Percentiles rank a stretch among this genome's conserved stretches.
Evolutionary conservation across 331 rosid species (phyloP).

Genomic region (Cydonia oblonga): DNA sequence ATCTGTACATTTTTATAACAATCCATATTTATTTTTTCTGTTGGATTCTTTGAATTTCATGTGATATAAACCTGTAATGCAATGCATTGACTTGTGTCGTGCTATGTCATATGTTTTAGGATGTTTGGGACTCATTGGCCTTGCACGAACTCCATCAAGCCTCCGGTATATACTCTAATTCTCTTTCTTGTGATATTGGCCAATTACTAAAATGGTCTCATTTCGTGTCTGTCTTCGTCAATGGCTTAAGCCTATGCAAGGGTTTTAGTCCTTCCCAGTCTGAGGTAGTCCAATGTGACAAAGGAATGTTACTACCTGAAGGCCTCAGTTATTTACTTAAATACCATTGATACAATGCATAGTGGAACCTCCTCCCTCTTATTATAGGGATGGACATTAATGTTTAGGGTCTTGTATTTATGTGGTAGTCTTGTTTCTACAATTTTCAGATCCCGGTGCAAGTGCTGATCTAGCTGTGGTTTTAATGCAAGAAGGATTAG

Average conservation of each 20-base stretch:
- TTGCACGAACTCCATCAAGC: constrained; percentile 77
- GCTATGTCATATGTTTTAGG: constrained; percentile 25
- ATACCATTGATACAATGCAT: background rate
- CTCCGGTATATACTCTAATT: constrained; percentile 37
- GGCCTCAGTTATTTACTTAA: background rate
- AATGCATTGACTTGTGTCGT: background rate
- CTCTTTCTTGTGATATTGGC: background rate
- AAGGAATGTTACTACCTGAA: background rate
- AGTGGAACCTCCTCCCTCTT: background rate
- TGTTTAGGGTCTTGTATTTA: background rate
- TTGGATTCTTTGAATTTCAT: background rate
- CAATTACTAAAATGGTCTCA: background rate
- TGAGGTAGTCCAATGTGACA: background rate
- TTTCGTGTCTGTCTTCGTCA: background rate
- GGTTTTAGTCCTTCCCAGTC: background rate
- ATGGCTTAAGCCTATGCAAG: background rate
- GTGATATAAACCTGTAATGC: background rate
- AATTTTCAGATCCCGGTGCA: constrained; percentile 70
- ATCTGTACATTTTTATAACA: background rate
- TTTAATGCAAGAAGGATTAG: constrained; percentile 98
- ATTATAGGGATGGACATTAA: background rate
- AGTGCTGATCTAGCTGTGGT: constrained; percentile 96
- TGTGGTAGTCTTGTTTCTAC: background rate
- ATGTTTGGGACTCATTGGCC: constrained; percentile 79
- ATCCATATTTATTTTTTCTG: background rate